A percentile compares a stretch with the other conserved stretches of the same genome.
Conservation (phyloP, 306 rosid species). For the Inga leiocalycina region DNA sequence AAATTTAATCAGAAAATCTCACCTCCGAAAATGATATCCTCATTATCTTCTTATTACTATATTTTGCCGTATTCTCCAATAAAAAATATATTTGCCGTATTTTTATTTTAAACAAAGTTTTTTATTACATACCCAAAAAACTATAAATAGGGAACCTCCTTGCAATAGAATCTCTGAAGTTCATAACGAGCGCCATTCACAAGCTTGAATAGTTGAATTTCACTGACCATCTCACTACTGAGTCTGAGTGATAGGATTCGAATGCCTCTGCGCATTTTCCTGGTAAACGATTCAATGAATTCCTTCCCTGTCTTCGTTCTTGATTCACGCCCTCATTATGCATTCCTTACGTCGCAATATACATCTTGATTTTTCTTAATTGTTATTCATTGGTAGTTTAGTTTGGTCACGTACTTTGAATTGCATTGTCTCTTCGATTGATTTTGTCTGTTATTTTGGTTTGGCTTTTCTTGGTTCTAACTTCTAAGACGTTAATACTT, state of each 20-base stretch:
- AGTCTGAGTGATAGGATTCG: background rate
- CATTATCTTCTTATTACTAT: too few relatives aligned
- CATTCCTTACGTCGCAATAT: background rate
- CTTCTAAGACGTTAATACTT: background rate
- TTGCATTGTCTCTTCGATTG: slow-evolving; percentile 3
- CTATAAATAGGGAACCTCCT: background rate
- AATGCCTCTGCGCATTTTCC: slow-evolving; percentile 1
- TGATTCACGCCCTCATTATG: slow-evolving; percentile 11
- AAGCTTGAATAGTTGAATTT: slow-evolving; percentile 4
- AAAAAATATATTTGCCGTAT: too few relatives aligned
- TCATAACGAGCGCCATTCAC: slow-evolving; percentile 22
- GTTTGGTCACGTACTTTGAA: slow-evolving; percentile 15
- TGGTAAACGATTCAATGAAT: slow-evolving; percentile 12
- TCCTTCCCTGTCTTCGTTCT: background rate
- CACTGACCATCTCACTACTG: background rate
- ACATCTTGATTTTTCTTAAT: background rate
- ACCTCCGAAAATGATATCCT: too few relatives aligned
- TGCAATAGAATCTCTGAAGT: background rate
- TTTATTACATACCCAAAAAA: too few relatives aligned
- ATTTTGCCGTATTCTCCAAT: too few relatives aligned
- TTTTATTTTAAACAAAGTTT: too few relatives aligned
- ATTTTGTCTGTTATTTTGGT: background rate
- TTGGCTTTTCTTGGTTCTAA: slow-evolving; percentile 28
- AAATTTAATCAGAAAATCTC: too few relatives aligned
- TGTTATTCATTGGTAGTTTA: background rate